Base-by-base conservation (phyloP, 306 rosid genomes). In the Pueraria montana region DNA sequence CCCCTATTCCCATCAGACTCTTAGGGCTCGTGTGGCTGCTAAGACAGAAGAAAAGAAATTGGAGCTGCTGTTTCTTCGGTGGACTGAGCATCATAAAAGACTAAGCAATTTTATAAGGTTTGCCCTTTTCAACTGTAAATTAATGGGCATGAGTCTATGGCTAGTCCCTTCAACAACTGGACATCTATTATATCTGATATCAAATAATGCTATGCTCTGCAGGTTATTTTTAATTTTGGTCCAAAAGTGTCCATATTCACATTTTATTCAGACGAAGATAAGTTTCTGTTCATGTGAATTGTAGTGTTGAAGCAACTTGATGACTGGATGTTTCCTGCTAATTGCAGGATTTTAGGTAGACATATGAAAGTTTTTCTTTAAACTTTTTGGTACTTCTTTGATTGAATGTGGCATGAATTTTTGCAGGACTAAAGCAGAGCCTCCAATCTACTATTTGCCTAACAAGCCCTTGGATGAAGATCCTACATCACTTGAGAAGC, bases 221-320 rank as follows among this genome's bases (percentile, higher is more conserved):
- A 94, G 99, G 99, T 94, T 96, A 94, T 88, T 92, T 94, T 92
- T 94, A 91, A 86, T 92, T 96, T 92, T 92, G 98, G 95, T 87
- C 98, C 95, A 89, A 94, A 94, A 94, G 98, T 96, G 97, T 96
- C 99, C 99, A 93, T 96, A 94, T 96, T 96, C 98, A 89, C 98
- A 87, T 95, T 94, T 90, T 92, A 92, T 87, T 93, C 89, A 88
- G 95, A 88, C 94, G 70, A 93, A 96, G 99, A 96, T 96, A 96
- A 96, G 99, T 92, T 96, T 96, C 99, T 76, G 87, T 87, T 92
- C 97, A 90, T 79, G 91, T 83, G 93, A 87, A 86, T 91, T 78
- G 90, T 87, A 86, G 84, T 87, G 80, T 85, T 90, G 94, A 92
- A 89, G 88, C 91, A 89, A 86, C 83, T 91, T 91, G 91, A 85